Evolutionary conservation across 257 asterid species (phyloP), one percentile per base, ranked within the genome.

Genomic region (Solanum neorickii): DNA sequence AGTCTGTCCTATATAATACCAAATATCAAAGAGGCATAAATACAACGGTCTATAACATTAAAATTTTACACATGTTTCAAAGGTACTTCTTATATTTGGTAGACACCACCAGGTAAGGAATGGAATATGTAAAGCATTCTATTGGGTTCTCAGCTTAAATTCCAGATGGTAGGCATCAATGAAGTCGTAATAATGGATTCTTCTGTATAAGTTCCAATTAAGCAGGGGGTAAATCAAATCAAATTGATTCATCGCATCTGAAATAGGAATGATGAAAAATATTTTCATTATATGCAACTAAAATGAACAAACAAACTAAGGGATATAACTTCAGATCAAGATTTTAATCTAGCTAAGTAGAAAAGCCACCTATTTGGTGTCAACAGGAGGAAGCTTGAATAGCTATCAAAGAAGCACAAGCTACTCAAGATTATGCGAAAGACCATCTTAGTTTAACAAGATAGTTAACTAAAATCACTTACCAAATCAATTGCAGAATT

Each of bases 401-500:
- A 15, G 12, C 68, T 3, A 80, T 29, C 29, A 27, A 47, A 80
- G 68, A 80, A 31, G 69, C 85, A 80, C 16, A 80, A 47, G 25
- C 46, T 80, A 80, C 46, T 29, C 20, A 80, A 80, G 42, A 80
- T 49, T 29, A 80, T 8, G 3, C 6, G 29, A 80, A 29, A 49
- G 68, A 29, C 44, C 42, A 80, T 27, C 66, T 80, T 46, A 72
- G 66, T 12, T 86, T 25, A 37, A 31, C 49, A 31, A 31, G 31
- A 39, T 7, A 49, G 16, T 49, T 49, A 52, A 52, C 62, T 52
- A 23, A 18, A 56, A 83, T 84, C 49, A 72, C 93, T 90, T 91
- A 96, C 99, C 90, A 90, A 74, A 92, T 96, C 95, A 91, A 95
- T 89, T 49, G 92, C 90, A 86, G 87, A 88, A 21, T 89, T 87